These are phyloP conservation scores for Podila minutissima DNA, from an alignment of 192 early-diverging fungal genomes.

Conservation along the genomic window DNA sequence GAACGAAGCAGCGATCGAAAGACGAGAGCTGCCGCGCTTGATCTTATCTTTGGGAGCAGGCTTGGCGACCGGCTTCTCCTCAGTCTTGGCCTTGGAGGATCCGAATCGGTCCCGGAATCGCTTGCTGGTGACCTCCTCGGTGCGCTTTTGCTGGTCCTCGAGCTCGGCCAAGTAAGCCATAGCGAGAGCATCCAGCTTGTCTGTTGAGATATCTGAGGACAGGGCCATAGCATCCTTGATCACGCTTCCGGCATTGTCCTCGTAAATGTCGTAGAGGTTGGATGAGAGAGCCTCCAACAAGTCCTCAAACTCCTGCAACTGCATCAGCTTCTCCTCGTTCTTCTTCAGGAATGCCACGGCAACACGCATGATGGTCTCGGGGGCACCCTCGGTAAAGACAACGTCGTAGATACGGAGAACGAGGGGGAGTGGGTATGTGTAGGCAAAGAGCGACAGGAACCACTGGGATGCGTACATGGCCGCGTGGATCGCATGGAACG, in stretches of 20 bases:
- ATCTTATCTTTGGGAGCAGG: constrained; percentile 13
- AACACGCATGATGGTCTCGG: constrained; percentile 89
- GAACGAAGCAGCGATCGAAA: constrained; percentile 47
- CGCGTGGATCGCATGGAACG: constrained; percentile 72
- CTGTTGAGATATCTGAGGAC: constrained; percentile 70
- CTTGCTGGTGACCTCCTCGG: constrained; percentile 58
- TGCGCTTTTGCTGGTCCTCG: constrained; percentile 62
- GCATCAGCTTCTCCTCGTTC: constrained; percentile 76
- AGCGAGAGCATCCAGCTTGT: constrained; percentile 79
- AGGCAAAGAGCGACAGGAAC: constrained; percentile 98
- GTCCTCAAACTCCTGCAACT: constrained; percentile 79
- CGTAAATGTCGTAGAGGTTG: constrained; percentile 85
- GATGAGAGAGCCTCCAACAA: constrained; percentile 84
- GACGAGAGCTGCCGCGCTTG: constrained; percentile 34
- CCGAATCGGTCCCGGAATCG: constrained; percentile 58
- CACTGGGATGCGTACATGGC: constrained; percentile 97
- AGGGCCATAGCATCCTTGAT: constrained; percentile 86
- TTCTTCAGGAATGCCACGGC: constrained; percentile 91
- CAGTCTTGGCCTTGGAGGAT: constrained; percentile 16
- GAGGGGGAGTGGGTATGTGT: constrained; percentile 89
- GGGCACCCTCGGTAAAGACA: constrained; percentile 89
- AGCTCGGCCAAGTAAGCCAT: constrained; percentile 62
- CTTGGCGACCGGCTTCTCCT: constrained; percentile 16
- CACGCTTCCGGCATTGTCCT: constrained; percentile 64
- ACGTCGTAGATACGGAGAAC: constrained; percentile 95